phyloP scores from a whole-genome alignment of 2,329 filamentous ascomycete species.

The Cladosporium sp. region DNA sequence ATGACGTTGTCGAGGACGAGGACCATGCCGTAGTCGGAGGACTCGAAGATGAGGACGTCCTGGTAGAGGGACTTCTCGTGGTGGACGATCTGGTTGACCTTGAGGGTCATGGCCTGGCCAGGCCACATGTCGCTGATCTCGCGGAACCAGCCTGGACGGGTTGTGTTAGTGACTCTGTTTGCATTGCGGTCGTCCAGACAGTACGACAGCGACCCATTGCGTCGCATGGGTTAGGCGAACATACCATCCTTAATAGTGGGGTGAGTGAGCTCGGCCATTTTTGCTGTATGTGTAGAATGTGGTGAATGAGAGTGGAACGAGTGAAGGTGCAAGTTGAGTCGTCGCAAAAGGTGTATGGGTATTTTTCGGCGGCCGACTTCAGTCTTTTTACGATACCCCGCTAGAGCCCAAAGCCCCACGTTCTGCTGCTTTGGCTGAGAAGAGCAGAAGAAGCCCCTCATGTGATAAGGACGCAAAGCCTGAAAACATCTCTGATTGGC shows the following conservation, averaged over 20 bases:
- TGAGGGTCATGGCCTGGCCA: constrained; percentile 96
- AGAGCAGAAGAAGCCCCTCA: background rate
- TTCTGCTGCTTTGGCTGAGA: background rate
- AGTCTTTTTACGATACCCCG: background rate
- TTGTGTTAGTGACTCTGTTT: constrained; percentile 16
- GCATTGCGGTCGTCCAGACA: background rate
- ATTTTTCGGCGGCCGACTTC: background rate
- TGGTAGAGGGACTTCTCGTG: constrained; percentile 99
- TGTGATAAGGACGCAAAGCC: background rate
- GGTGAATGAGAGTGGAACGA: background rate
- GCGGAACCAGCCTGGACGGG: constrained; percentile 84
- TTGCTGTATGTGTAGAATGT: background rate
- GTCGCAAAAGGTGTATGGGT: background rate
- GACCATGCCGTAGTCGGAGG: constrained; percentile 91
- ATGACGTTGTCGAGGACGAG: constrained; percentile 98
- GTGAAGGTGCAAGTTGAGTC: background rate
- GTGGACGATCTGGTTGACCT: constrained; percentile 95
- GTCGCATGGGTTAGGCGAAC: constrained; percentile 3
- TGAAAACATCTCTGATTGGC: background rate
- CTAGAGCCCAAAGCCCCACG: background rate
- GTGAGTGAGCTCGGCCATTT: constrained; percentile 68
- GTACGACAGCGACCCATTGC: constrained; percentile 11
- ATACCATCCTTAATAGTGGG: constrained; percentile 68
- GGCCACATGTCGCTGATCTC: constrained; percentile 99
- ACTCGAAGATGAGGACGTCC: constrained; percentile 98